Percentiles rank a stretch among this genome's conserved stretches.
Conservation (phyloP, 331 rosid genomes). For the Pyrus hybrid region DNA sequence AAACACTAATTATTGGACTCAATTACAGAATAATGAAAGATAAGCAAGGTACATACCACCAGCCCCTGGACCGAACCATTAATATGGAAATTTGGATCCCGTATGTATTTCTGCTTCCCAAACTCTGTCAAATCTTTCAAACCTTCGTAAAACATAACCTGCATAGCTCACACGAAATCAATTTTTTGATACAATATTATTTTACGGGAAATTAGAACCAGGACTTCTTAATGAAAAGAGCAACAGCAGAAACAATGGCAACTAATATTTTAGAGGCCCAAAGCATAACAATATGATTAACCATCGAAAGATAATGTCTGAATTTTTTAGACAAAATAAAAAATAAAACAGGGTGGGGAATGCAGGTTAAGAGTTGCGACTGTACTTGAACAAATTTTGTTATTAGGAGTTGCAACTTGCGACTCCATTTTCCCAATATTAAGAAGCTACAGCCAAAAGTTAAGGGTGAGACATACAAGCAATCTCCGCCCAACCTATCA, state of each 20-base stretch:
- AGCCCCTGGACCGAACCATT: constrained; percentile 68
- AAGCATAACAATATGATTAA: background rate
- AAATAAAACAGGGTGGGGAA: background rate
- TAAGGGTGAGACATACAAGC: background rate
- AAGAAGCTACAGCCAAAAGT: constrained; percentile 1
- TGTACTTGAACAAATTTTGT: background rate
- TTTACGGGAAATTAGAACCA: too few relatives aligned
- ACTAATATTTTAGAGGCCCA: too few relatives aligned
- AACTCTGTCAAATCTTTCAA: constrained; percentile 53
- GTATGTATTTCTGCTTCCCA: constrained; percentile 55
- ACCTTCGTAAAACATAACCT: constrained; percentile 79
- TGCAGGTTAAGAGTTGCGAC: background rate
- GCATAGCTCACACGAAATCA: constrained; percentile 5
- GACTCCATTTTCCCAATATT: background rate
- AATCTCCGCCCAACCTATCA: constrained; percentile 35
- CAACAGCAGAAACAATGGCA: too few relatives aligned
- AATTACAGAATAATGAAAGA: background rate
- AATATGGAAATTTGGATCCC: constrained; percentile 31
- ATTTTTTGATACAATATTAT: background rate
- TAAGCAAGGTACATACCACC: constrained; percentile 58
- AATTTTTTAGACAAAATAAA: background rate
- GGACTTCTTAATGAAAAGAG: too few relatives aligned
- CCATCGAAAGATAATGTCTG: background rate
- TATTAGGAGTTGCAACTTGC: background rate
- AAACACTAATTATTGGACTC: background rate